Base-by-base conservation (phyloP, 441 rosid species). In the Croton laevigatus region DNA sequence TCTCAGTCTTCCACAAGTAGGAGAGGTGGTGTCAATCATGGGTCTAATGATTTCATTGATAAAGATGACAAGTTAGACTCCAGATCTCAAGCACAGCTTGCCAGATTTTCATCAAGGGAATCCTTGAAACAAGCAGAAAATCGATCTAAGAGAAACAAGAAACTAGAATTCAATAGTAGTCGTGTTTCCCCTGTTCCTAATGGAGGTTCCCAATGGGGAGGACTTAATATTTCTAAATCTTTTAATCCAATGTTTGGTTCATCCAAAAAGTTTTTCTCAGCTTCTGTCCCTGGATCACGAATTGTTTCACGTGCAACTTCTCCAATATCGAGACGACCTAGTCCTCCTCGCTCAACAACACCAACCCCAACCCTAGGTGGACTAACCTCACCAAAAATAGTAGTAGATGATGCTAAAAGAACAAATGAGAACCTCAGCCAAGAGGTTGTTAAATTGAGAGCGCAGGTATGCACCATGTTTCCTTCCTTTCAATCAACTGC, bases 211-310 rank as follows among this genome's bases (percentile, higher is more conserved):
- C 96, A 92, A 58, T 85, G 90, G 86, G 94, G 94, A 73, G 87
- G 88, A n/a, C 83, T 85, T 20, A 86, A 80, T 78, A 82, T 86
- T 61, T 83, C 97, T 65, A 92, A 88, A 82, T 87, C 97, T 63
- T 82, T 91, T 57, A 90, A 85, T 81, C 97, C 95, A 23, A 87
- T 86, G 70, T 94, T 92, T 79, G 97, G 93, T 73, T 85, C 96
- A 62, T 94, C 99, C 59, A 94, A 92, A 84, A 94, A 92, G 74
- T 84, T 90, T 77, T 92, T 90, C 82, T 94, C 99, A 55, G 99
- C 98, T 73, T 94, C 98, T 76, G 96, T 94, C 83, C 99, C 98
- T 75, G 98, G 99, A 64, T 94, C 99, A 57, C 84, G 99, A 87
- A 94, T 94, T 71, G 93, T 85, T 66, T 94, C 98, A 71, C 91